Conservation (phyloP, 1,139 yeast genomes). For the Yamadazyma sp. region DNA sequence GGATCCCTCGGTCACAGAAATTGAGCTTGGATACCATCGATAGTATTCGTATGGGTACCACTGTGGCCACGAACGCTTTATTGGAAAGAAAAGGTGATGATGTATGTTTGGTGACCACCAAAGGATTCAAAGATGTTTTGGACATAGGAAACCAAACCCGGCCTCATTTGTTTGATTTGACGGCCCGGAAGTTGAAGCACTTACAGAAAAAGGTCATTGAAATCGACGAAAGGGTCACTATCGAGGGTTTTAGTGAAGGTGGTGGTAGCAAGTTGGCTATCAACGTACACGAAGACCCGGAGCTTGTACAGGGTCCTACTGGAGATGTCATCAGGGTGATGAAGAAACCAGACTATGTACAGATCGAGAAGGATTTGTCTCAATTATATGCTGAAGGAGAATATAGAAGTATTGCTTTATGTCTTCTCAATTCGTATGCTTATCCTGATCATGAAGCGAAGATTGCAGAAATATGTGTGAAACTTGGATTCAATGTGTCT, state of each 20-base stretch:
- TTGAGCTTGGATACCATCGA: slow-evolving; percentile 30
- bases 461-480: slow-evolving; percentile 36
- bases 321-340: slow-evolving; percentile 38
- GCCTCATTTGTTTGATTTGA: slow-evolving; percentile 39
- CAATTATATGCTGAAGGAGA: slow-evolving; percentile 25
- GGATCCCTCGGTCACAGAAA: slow-evolving; percentile 46
- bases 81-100: slow-evolving; percentile 53
- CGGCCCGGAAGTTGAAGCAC: slow-evolving; percentile 37
- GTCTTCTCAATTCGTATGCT: slow-evolving; percentile 41
- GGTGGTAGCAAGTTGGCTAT: slow-evolving; percentile 32
- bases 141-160: slow-evolving; percentile 43
- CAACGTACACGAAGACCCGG: slow-evolving; percentile 21
- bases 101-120: slow-evolving; percentile 51
- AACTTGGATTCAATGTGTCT: slow-evolving; percentile 39
- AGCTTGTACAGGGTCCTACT: slow-evolving; percentile 29
- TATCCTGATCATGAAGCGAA: slow-evolving; percentile 39
- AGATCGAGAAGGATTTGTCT: slow-evolving; percentile 23
- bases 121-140: slow-evolving; percentile 50
- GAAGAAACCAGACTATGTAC: slow-evolving; percentile 30
- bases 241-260: slow-evolving; percentile 40
- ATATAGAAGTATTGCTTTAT: slow-evolving; percentile 36
- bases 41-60: slow-evolving; percentile 40
- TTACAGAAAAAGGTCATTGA: slow-evolving; percentile 35
- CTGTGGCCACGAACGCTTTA: slow-evolving; percentile 42
- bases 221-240: slow-evolving; percentile 44